Evolutionary conservation across 148 eudicot genomes (phyloP), one percentile per base, ranked within the genome.

Genomic region (Fagopyrum homotropicum): DNA sequence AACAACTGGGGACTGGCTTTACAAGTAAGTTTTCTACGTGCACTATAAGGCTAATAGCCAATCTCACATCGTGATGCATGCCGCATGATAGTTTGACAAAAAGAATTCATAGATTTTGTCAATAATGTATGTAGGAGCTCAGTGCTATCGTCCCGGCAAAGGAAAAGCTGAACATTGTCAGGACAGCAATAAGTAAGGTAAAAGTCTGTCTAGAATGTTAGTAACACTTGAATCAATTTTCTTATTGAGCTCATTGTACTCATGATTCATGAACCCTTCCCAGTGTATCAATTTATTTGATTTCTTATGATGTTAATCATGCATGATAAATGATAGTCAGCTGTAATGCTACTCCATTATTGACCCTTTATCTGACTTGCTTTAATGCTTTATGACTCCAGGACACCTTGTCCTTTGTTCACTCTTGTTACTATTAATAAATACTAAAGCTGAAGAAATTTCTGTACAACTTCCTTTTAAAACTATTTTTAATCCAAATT

Each of bases 1-100:
- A 95, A 95, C 85, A 95, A 95, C 81, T 94, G 97, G 98, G 98
- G 98, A 71, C 95, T 94, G 79, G 98, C 98, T 71, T 83, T 95
- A 79, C 98, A 95, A 96, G 98, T 92, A 84, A 77, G 48, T 40
- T 26, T 10, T 12, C 26, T 64, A 16, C 47, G 49, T n/a, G 19
- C 70, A 8, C 16, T 64, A 43, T 35, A 35, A 35, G 40, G 40
- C 40, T 2, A 50, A 52, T 59, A 43, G 11, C 55, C 63, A 15
- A 12, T 14, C 1, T 17, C 17, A 14, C 47, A 14, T 5, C 2
- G 40, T 35, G 40, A 35, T 35, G 40, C 40, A 12, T 40, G 6
- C 17, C 17, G 6, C 47, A 14, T 14, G 47, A 14, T 66, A 9
- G 19, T 66, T 66, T 66, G 70, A 12, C 14, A 60, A 60, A 22